A percentile compares a stretch with the other conserved stretches of the same genome.
Evolutionary conservation across 2,329 filamentous ascomycete genomes (phyloP).

Genomic region (Cordyceps fumosorosea): DNA sequence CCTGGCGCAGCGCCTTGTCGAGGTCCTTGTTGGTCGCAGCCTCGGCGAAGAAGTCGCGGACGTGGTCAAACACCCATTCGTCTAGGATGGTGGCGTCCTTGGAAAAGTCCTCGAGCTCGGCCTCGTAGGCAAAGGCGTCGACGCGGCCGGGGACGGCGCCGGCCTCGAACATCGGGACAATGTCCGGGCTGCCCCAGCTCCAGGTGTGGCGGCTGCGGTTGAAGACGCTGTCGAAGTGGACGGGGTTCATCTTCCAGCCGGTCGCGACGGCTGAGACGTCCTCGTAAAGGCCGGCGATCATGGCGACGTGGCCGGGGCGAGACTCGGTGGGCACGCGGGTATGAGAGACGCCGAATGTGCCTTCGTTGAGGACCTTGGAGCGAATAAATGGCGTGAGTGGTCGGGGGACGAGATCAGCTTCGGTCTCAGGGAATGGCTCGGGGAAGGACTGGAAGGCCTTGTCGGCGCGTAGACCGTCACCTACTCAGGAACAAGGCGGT

Average conservation of each 20-base stretch:
- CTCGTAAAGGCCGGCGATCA: constrained; percentile 95
- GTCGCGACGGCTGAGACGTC: constrained; percentile 97
- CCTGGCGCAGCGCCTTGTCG: constrained; percentile 63
- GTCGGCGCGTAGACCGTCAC: constrained; percentile 90
- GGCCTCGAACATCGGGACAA: constrained; percentile 91
- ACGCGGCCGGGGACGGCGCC: constrained; percentile 85
- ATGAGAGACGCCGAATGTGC: constrained; percentile 95
- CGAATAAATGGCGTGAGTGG: constrained; percentile 87
- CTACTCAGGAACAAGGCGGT: constrained; percentile 31
- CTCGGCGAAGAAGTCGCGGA: constrained; percentile 77
- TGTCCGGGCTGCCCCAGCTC: constrained; percentile 98
- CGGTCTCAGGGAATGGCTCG: constrained; percentile 67
- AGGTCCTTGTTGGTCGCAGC: constrained; percentile 74
- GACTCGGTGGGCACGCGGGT: constrained; percentile 96
- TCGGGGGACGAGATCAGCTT: constrained; percentile 62
- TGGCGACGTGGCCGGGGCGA: constrained; percentile 87
- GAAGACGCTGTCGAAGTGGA: constrained; percentile 98
- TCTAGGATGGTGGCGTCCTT: constrained; percentile 75
- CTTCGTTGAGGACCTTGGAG: constrained; percentile 78
- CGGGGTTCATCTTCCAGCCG: constrained; percentile 96
- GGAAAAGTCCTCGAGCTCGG: constrained; percentile 87
- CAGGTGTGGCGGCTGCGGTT: constrained; percentile 94
- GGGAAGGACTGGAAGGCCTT: constrained; percentile 94
- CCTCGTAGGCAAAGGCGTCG: constrained; percentile 76
- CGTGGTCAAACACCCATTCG: constrained; percentile 91